Conservation (phyloP, 495 filamentous ascomycete species). For the Hypoxylon fuscum region DNA sequence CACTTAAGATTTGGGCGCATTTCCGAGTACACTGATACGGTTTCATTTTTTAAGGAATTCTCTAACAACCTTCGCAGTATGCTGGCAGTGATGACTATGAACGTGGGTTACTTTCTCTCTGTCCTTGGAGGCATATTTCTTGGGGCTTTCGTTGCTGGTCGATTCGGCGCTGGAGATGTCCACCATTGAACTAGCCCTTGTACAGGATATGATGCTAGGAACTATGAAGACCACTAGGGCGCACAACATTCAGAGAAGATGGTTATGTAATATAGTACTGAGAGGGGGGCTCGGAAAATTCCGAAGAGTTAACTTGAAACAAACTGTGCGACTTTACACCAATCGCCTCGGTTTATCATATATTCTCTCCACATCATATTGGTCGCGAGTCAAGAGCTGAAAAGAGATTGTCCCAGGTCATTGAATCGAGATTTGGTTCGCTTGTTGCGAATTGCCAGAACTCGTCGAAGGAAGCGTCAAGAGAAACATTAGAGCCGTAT, state of each 20-base stretch:
- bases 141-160: slow-evolving; percentile 74
- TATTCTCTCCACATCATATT: no score
- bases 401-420: slow-evolving; percentile 34
- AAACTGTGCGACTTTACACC: no score
- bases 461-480: slow-evolving; percentile 28
- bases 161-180: slow-evolving; percentile 28
- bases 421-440: slow-evolving; percentile 33
- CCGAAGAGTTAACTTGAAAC: no score
- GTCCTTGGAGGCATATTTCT: slow-evolving; percentile 78
- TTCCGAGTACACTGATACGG: no score
- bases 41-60: background rate
- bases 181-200: slow-evolving; percentile 21
- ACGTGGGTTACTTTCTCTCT: slow-evolving; percentile 85
- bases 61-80: slow-evolving; percentile 63
- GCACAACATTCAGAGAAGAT: background rate
- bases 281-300: no score
- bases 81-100: slow-evolving; percentile 91
- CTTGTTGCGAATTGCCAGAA: slow-evolving; percentile 32
- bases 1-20: no score
- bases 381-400: slow-evolving; percentile 32
- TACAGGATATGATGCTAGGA: background rate
- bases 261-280: no score
- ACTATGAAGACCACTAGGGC: background rate
- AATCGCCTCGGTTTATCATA: no score
- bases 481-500: background rate